Percentiles rank a stretch among this genome's conserved stretches.
Evolutionary conservation across 441 rosid genomes (phyloP).

Genomic region (Gossypium schwendimanii): DNA sequence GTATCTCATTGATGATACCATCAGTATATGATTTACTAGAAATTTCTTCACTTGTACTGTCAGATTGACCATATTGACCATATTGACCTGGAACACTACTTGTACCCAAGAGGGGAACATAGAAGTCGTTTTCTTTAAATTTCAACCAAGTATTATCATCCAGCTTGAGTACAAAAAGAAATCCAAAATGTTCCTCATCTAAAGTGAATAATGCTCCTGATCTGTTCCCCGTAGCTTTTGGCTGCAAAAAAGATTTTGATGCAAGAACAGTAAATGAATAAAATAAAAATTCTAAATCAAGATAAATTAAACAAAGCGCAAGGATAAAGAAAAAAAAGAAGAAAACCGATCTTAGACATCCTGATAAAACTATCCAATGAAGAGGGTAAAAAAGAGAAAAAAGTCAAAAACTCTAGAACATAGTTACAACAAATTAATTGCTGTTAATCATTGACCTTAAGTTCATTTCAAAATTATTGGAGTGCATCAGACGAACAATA

Average conservation of each 20-base stretch:
- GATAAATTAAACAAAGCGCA: neutral
- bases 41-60: conserved; percentile 32
- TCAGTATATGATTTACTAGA: conserved; percentile 40
- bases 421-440: neutral
- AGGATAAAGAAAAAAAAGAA: neutral
- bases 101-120: conserved; percentile 54
- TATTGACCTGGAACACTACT: conserved; percentile 30
- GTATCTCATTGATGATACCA: conserved; percentile 69
- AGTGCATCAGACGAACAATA: neutral
- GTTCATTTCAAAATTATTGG: neutral
- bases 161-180: conserved; percentile 82
- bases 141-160: conserved; percentile 66
- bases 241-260: conserved; percentile 45
- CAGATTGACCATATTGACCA: conserved; percentile 28
- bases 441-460: neutral
- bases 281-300: conserved; percentile 2
- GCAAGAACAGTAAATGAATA: conserved; percentile 15
- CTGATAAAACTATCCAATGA: neutral
- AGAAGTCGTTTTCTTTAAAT: conserved; percentile 65
- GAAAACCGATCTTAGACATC: neutral
- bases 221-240: conserved; percentile 51
- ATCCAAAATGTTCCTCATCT: conserved; percentile 53
- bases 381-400: neutral
- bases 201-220: conserved; percentile 59
- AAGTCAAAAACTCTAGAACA: neutral